Percentiles rank a stretch among this genome's conserved stretches.
These are phyloP conservation scores for Cryphonectria nitschkei DNA, from an alignment of 2,329 filamentous ascomycete genomes.

Conservation along the genomic window DNA sequence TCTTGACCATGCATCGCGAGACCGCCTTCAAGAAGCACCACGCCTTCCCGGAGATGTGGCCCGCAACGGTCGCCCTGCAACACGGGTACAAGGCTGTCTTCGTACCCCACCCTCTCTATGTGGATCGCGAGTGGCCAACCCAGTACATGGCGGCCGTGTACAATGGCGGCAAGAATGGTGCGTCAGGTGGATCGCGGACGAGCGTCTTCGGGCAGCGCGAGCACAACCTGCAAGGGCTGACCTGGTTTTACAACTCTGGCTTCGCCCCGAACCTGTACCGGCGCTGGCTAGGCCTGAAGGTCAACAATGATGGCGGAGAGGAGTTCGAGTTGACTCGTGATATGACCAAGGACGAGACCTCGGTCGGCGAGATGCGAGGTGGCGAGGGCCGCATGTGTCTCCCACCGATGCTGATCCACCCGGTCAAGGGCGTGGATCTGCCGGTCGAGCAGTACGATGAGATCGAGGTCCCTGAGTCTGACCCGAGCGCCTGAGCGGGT, in stretches of 20 bases:
- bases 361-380: constrained; percentile 58
- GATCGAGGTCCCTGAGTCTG: constrained; percentile 52
- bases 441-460: constrained; percentile 62
- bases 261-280: constrained; percentile 83
- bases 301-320: constrained; percentile 79
- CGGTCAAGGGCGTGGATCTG: constrained; percentile 76
- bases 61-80: constrained; percentile 81
- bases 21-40: constrained; percentile 83
- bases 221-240: constrained; percentile 84
- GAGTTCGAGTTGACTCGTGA: constrained; percentile 69
- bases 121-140: constrained; percentile 84
- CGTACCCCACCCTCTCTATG: constrained; percentile 84
- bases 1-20: constrained; percentile 88
- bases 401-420: constrained; percentile 87
- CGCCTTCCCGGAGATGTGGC: constrained; percentile 98
- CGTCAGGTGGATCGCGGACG: constrained; percentile 72
- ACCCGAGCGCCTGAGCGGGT: constrained; percentile 47
- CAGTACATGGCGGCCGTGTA: constrained; percentile 77
- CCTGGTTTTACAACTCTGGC: constrained; percentile 88
- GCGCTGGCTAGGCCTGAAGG: constrained; percentile 82
- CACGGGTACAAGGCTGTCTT: constrained; percentile 93
- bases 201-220: constrained; percentile 82
- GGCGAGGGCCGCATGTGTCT: constrained; percentile 89
- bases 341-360: constrained; percentile 51
- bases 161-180: constrained; percentile 78